phyloP scores from a whole-genome alignment of 805 yeast species.

The Candida sithepensis region DNA sequence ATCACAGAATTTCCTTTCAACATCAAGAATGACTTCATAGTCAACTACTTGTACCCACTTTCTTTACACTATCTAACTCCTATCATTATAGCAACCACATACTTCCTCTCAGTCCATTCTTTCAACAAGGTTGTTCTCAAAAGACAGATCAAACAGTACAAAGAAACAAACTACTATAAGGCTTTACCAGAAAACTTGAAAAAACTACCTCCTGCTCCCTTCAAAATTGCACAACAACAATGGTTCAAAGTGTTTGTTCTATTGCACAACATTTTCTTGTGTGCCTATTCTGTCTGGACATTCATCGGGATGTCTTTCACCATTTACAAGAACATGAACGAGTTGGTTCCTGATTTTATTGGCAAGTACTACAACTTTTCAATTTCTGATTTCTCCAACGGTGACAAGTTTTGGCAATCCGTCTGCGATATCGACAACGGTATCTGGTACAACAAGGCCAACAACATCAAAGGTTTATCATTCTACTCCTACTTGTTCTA shows the following conservation, averaged over 20 bases:
- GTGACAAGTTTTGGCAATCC: slow-evolving; percentile 54
- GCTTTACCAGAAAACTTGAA: slow-evolving; percentile 27
- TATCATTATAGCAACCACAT: slow-evolving; percentile 51
- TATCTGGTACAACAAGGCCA: slow-evolving; percentile 40
- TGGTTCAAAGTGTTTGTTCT: slow-evolving; percentile 53
- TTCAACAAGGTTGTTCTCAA: slow-evolving; percentile 45
- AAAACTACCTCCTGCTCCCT: slow-evolving; percentile 52
- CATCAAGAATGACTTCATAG: slow-evolving; percentile 19
- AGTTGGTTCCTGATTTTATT: slow-evolving; percentile 28
- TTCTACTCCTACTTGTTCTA: slow-evolving; percentile 66
- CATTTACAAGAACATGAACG: slow-evolving; percentile 39
- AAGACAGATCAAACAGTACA: slow-evolving; percentile 39
- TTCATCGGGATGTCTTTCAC: slow-evolving; percentile 60
- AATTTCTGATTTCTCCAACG: slow-evolving; percentile 11
- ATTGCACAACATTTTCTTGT: slow-evolving; percentile 56
- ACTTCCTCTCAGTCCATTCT: slow-evolving; percentile 55
- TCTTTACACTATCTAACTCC: slow-evolving; percentile 53
- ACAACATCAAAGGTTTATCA: slow-evolving; percentile 40
- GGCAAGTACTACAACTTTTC: slow-evolving; percentile 17
- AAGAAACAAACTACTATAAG: slow-evolving; percentile 23
- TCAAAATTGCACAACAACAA: slow-evolving; percentile 38
- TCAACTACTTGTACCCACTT: slow-evolving; percentile 32
- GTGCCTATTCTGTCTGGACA: slow-evolving; percentile 69
- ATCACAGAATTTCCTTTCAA: slow-evolving; percentile 27
- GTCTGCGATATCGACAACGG: slow-evolving; percentile 60